Evolutionary conservation across 805 yeast species (phyloP), one percentile per base, ranked within the genome.

Genomic region (Dipodascus albidus): DNA sequence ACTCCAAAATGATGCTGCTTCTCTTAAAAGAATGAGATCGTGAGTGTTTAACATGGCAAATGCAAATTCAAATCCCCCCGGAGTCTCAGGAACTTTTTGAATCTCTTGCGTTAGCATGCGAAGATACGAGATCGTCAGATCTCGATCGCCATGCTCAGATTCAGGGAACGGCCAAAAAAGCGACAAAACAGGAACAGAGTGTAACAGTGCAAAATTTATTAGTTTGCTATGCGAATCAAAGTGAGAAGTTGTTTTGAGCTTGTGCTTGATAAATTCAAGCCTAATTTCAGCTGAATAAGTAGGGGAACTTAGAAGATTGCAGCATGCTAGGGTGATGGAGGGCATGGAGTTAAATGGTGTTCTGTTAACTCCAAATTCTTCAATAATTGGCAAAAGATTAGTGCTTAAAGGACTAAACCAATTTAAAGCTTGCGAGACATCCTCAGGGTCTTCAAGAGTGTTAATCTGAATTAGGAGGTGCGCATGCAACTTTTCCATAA

Each of bases 111-210:
- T 11, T 27, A 27, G 11, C 33, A 38, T 11, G 3, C 20, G 44
- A 19, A 38, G 44, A 19, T 38, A 38, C 6, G 44, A 38, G n/a
- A 38, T 17, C 6, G 44, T 38, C 3, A 38, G 20, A n/a, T 38
- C 44, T 14, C 20, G 44, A 38, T 38, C 44, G n/a, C 44, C 44
- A 38, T 38, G 44, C n/a, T 38, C 44, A 38, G 20, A n/a, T 38
- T 14, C 17, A 6, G 44, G 44, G n/a, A 38, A 38, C n/a, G 44
- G 44, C 44, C 44, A 38, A 38, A 38, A 38, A 4, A 38, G 44
- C 3, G 4, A 6, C 20, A 38, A 38, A 38, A 14, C 20, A 11
- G 44, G 44, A 38, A 38, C n/a, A 4, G 44, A 38, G 44, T 38
- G 17, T 6, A n/a, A 17, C 3, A 38, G 20, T 3, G 44, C 44